Percentiles rank a stretch among this genome's conserved stretches.
phyloP scores from a whole-genome alignment of 768 basidiomycete genomes.

The Suillus cothurnatus region DNA sequence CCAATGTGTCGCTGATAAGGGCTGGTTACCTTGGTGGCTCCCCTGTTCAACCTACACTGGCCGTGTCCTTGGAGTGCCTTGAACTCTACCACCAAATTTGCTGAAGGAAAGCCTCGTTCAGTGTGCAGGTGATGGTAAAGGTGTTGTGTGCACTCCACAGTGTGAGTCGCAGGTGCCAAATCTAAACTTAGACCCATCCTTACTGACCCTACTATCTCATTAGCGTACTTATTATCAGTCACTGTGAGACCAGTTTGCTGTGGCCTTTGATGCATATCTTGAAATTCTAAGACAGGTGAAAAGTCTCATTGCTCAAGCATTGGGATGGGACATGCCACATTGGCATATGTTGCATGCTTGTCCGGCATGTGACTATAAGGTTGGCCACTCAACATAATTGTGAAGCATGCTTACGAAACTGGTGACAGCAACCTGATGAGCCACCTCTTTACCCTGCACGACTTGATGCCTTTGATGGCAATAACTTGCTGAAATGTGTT shows the following conservation, averaged over 20 bases:
- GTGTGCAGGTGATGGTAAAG: too few species aligned
- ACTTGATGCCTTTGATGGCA: too few species aligned
- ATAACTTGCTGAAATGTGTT: too few species aligned
- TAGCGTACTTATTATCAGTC: conserved; percentile 11
- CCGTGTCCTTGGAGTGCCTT: too few species aligned
- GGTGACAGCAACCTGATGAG: too few species aligned
- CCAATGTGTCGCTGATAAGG: too few species aligned
- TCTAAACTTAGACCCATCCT: conserved; percentile 32
- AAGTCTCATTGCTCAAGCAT: conserved; percentile 19
- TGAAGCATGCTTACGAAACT: too few species aligned
- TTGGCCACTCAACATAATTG: too few species aligned
- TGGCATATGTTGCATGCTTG: conserved; percentile 38
- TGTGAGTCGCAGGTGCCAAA: conserved; percentile 20
- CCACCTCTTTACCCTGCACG: too few species aligned
- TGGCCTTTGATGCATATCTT: conserved; percentile 41
- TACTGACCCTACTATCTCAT: conserved; percentile 8
- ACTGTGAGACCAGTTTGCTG: conserved; percentile 21
- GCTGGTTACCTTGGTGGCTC: too few species aligned
- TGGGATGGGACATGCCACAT: conserved; percentile 31
- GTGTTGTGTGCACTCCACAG: conserved; percentile 29
- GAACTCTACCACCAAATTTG: too few species aligned
- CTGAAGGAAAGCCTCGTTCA: conserved; percentile 18
- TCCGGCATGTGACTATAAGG: conserved; percentile 36
- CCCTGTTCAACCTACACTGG: too few species aligned
- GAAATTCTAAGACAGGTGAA: conserved; percentile 26